Percentiles rank a stretch among this genome's conserved stretches.
phyloP scores from a whole-genome alignment of 2,329 filamentous ascomycete species.

The Colletotrichum paranaense region DNA sequence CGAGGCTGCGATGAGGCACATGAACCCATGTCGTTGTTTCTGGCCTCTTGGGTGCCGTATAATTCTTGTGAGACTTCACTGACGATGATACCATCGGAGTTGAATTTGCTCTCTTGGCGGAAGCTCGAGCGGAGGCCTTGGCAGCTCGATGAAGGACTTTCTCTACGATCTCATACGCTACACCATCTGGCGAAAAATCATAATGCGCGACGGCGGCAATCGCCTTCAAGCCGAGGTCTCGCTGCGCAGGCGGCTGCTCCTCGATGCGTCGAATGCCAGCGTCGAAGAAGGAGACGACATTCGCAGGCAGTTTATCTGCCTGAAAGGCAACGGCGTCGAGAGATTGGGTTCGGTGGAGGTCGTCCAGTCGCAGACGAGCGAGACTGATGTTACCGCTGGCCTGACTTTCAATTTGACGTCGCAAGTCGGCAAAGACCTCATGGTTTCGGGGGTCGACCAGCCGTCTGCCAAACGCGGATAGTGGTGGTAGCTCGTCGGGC shows the following conservation, averaged over 20 bases:
- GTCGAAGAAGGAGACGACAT: constrained; percentile 7
- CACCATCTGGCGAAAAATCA: background rate
- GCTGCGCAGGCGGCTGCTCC: background rate
- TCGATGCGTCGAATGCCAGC: constrained; percentile 4
- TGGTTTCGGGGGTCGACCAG: constrained; percentile 1
- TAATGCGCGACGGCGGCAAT: constrained; percentile 19
- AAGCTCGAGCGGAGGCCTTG: background rate
- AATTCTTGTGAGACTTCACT: background rate
- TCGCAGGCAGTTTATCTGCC: background rate
- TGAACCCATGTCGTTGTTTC: background rate
- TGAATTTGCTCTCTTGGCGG: background rate
- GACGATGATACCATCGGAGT: background rate
- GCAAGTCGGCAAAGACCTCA: background rate
- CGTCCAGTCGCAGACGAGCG: constrained; percentile 1
- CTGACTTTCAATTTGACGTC: background rate
- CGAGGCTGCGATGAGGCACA: constrained; percentile 15
- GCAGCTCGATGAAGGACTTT: background rate
- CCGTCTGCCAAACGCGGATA: background rate
- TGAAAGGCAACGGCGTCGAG: background rate
- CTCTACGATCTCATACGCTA: background rate
- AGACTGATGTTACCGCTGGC: constrained; percentile 5
- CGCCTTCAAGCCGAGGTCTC: constrained; percentile 7
- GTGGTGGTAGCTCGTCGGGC: background rate
- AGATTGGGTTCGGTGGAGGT: constrained; percentile 1
- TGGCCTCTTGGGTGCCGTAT: background rate